Evolutionary conservation across 371 early-diverging fungal genomes (phyloP).

Genomic region (Mucor velutinosus): DNA sequence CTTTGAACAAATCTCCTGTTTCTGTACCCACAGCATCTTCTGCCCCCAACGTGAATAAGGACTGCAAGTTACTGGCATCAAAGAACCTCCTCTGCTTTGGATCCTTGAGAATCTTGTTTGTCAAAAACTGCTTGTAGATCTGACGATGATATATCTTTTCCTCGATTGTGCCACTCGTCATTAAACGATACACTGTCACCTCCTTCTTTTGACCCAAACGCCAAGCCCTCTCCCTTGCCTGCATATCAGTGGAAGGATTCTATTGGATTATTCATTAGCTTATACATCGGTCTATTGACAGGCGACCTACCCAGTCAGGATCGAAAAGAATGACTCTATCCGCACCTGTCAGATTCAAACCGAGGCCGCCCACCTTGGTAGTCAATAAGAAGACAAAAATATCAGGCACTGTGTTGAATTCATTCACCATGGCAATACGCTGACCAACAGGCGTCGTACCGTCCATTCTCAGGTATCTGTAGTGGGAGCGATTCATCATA

Average conservation of each 20-base stretch:
- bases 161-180: conserved; percentile 97
- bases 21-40: conserved; percentile 66
- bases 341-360: conserved; percentile 95
- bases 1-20: conserved; percentile 71
- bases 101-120: conserved; percentile 94
- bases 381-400: conserved; percentile 94
- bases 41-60: conserved; percentile 80
- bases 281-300: background rate
- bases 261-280: conserved; percentile 10
- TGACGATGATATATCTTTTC: conserved; percentile 98
- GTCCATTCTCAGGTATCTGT: conserved; percentile 90
- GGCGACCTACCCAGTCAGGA: conserved; percentile 87
- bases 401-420: conserved; percentile 73
- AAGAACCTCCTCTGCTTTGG: conserved; percentile 92
- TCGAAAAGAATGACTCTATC: conserved; percentile 96
- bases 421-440: conserved; percentile 84
- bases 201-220: conserved; percentile 90
- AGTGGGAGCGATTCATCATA: conserved; percentile 52
- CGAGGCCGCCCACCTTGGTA: conserved; percentile 97
- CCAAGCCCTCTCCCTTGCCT: conserved; percentile 98
- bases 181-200: conserved; percentile 96
- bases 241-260: conserved; percentile 97
- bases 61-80: conserved; percentile 74
- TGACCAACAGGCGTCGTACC: conserved; percentile 89
- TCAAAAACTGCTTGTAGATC: conserved; percentile 96